Evolutionary conservation across 768 basidiomycete genomes (phyloP).

Genomic region (Butyriboletus loyo): DNA sequence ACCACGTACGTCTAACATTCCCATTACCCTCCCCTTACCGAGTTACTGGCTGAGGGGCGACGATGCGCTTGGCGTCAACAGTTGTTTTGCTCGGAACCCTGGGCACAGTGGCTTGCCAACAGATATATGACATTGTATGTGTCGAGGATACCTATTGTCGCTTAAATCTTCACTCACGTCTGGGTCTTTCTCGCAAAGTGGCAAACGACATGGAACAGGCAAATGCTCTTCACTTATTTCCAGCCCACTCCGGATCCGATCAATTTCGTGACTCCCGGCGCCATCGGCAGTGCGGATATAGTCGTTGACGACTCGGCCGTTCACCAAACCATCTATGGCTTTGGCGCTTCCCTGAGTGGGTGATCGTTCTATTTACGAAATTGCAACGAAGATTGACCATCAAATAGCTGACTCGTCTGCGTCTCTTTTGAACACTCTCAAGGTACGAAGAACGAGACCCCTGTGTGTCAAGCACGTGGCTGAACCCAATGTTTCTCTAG

Average conservation of each 20-base stretch:
- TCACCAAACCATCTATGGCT: slow-evolving; percentile 66
- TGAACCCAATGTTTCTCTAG: slow-evolving; percentile 30
- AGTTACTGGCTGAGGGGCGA: background rate
- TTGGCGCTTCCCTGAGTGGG: slow-evolving; percentile 64
- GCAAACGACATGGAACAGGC: slow-evolving; percentile 46
- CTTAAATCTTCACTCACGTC: background rate
- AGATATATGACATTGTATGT: slow-evolving; percentile 54
- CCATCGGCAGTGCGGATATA: slow-evolving; percentile 60
- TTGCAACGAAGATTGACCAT: background rate
- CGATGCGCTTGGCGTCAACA: slow-evolving; percentile 18
- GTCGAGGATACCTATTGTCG: background rate
- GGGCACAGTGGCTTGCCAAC: slow-evolving; percentile 38
- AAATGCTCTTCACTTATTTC: slow-evolving; percentile 30
- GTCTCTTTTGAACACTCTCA: slow-evolving; percentile 55
- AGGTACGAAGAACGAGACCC: slow-evolving; percentile 39
- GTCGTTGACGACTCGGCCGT: slow-evolving; percentile 49
- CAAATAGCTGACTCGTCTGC: slow-evolving; percentile 69
- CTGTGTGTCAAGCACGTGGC: background rate
- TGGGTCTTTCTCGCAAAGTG: slow-evolving; percentile 36
- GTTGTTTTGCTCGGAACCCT: slow-evolving; percentile 17
- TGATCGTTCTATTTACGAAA: background rate
- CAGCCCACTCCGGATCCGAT: slow-evolving; percentile 30
- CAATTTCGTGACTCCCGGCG: slow-evolving; percentile 42
- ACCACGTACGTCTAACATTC: slow-evolving; percentile 4
- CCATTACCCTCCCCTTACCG: background rate